A percentile compares a stretch with the other conserved stretches of the same genome.
phyloP scores from a whole-genome alignment of 1,139 yeast species.

The Protomyces macrosporus region DNA sequence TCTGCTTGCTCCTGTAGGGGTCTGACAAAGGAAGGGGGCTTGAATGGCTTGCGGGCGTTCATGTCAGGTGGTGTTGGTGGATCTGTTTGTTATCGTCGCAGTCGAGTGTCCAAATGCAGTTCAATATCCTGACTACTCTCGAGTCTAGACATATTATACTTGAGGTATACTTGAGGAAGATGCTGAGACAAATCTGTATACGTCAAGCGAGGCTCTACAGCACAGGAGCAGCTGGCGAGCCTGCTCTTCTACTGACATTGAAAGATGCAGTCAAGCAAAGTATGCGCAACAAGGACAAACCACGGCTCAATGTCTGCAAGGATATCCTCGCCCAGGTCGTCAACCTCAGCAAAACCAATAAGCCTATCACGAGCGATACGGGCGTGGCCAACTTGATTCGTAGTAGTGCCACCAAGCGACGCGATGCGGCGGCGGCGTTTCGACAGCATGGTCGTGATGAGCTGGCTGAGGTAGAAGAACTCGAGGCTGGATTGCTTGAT shows the following conservation, averaged over 20 bases:
- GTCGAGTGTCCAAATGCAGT: no score
- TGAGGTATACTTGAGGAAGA: no score
- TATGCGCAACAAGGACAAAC: constrained; percentile 21
- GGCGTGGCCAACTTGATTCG: constrained; percentile 15
- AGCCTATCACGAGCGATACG: constrained; percentile 14
- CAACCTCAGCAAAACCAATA: constrained; percentile 23
- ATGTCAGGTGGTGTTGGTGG: neutral
- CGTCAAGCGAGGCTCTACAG: neutral
- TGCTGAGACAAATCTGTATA: no score
- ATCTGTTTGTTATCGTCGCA: no score
- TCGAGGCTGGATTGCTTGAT: constrained; percentile 7
- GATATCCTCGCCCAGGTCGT: constrained; percentile 22
- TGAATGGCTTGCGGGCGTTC: neutral
- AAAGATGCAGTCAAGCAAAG: constrained; percentile 20
- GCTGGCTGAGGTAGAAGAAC: constrained; percentile 25
- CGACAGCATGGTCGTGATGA: constrained; percentile 22
- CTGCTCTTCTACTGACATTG: constrained; percentile 10
- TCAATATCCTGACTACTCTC: no score
- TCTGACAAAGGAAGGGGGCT: neutral
- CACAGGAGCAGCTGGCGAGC: constrained; percentile 2
- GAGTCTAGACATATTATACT: no score
- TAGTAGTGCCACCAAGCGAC: constrained; percentile 19
- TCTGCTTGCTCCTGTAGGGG: neutral
- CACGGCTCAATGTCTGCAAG: constrained; percentile 13
- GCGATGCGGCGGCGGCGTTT: constrained; percentile 20